Base-by-base conservation (phyloP, 805 yeast genomes). In the Candida vartiovaarae region DNA sequence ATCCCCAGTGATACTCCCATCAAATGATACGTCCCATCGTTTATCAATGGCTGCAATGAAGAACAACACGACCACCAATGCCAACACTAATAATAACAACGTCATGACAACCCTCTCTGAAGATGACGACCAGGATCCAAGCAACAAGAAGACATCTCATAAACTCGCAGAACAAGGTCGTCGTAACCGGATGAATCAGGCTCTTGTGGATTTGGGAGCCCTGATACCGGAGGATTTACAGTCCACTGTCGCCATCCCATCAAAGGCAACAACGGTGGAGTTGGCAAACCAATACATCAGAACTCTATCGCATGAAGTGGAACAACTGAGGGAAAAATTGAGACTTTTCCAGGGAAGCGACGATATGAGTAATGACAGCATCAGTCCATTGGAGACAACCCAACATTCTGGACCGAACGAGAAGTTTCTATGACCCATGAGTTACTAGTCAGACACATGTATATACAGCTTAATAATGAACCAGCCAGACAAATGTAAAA, bases 151-250 rank as follows among this genome's bases (percentile, higher is more conserved):
- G 38, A 63, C 66, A 27, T 62, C 67, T 1, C 99, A 91, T 63
- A 90, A 91, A 60, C 73, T 87, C 11, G 98, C 99, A 1, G 99
- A 91, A 64, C 97, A 93, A 63, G 98, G 96, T 11, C 74, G 99
- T 42, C 75, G 99, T 54, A 90, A 91, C 61, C 72, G 99, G 49
- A 84, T 91, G 82, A 93, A 93, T 61, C 66, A 71, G 44, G 98
- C 97, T 0, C 80, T 91, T 29, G 78, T 78, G 36, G 95, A 86
- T 36, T 67, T 91, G 46, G 81, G 82, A 7, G 55, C 68, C 8
- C 64, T 88, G 48, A 72, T 91, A 24, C 95, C 95, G 0, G 76
- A 80, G 5, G 61, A 62, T 25, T 66, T 78, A 54, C 65, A 65
- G 34, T 77, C 73, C 44, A 71, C 76, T 10, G 75, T 77, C 10